Evolutionary conservation across 495 filamentous ascomycete species (phyloP), one percentile per base, ranked within the genome.

Genomic region (Geoglossum glabrum): DNA sequence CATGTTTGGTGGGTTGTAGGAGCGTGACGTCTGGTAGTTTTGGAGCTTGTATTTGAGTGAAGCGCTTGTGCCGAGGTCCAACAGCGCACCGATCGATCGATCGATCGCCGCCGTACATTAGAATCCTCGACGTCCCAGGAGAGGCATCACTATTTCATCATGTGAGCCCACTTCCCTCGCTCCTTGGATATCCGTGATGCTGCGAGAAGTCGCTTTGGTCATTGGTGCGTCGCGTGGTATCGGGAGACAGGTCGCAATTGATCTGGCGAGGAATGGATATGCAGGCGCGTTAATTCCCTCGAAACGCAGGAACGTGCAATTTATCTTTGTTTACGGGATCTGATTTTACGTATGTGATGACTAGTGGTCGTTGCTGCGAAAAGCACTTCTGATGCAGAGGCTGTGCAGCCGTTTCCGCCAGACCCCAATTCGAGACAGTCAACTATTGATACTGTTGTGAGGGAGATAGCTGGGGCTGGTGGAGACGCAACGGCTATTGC

Each of bases 281-380:
- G 70, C 74, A 47, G 84, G 86, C 83, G 69, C 56, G 72, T 47
- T 3, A 21, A 10, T 33, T 17, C 10, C 17, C 26, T 19, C 27
- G 19, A 30, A 31, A 13, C 26, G 9, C 4, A 8, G 17, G 19
- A 15, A 13, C 11, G 17, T 15, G 11, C 36, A 8, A 40, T 13
- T 40, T 40, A 40, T 13, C 17, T 40, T 57, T 33, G 57, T 64
- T 30, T 52, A 31, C 1, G 50, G 28, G 1, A 8, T 9, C 26
- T 25, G 46, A n/a, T 26, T 19, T 36, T 13, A 28, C 25, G 15
- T 47, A 17, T 47, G 7, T 27, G 23, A 13, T 15, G 26, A 28
- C 3, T 50, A 93, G 87, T 92, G 55, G 80, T 90, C 61, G 77
- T 90, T 11, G 78, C 84, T 21, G 85, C 86, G n/a, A 92, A 90